These are phyloP conservation scores for Myxozyma monticola DNA, from an alignment of 805 yeast genomes.

Conservation along the genomic window DNA sequence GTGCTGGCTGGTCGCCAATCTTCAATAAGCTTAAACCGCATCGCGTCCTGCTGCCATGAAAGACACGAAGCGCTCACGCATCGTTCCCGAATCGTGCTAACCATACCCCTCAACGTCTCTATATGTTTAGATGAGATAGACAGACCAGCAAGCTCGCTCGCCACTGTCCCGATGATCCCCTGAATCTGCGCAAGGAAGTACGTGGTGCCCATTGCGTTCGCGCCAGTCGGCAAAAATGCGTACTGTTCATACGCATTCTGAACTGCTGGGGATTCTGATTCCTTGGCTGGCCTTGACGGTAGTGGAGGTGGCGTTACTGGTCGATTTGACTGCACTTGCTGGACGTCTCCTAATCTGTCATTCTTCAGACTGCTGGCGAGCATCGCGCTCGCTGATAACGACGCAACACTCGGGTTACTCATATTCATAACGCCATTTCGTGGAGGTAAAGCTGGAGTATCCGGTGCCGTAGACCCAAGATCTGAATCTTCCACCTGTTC, in stretches of 20 bases:
- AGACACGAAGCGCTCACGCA: constrained; percentile 51
- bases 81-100: constrained; percentile 45
- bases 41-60: constrained; percentile 54
- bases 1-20: constrained; percentile 38
- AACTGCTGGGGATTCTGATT: constrained; percentile 4
- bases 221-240: constrained; percentile 63
- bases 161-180: constrained; percentile 44
- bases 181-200: constrained; percentile 52
- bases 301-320: constrained; percentile 1
- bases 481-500: too few relatives aligned
- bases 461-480: too few relatives aligned
- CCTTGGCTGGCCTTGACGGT: not conserved
- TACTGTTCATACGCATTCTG: constrained; percentile 20
- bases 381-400: constrained; percentile 29
- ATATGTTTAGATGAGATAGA: constrained; percentile 44
- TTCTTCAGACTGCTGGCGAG: constrained; percentile 21
- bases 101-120: constrained; percentile 42
- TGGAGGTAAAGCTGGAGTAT: too few relatives aligned
- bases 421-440: constrained; percentile 3
- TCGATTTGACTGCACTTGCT: not conserved
- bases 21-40: constrained; percentile 42
- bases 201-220: constrained; percentile 62
- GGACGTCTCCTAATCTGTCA: constrained; percentile 16
- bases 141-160: constrained; percentile 49
- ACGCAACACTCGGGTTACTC: constrained; percentile 7